Evolutionary conservation across 768 basidiomycete genomes (phyloP), one percentile per base, ranked within the genome.

Genomic region (Leccinum uliginosum): DNA sequence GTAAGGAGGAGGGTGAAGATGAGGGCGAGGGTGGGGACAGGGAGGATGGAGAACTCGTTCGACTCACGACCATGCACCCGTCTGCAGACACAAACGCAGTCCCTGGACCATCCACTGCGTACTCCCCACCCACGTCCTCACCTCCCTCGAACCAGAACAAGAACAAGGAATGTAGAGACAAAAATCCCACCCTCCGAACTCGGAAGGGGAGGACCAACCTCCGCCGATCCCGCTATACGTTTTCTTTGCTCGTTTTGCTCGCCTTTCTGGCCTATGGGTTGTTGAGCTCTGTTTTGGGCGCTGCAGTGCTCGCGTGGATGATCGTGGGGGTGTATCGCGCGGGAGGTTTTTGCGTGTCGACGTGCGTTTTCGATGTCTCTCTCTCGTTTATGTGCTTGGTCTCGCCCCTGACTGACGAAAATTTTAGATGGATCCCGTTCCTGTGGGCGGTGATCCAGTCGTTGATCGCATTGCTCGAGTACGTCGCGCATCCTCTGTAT

Each of bases 381-480:
- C n/a, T 15, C 11, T n/a, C 19, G 58, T 51, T n/a, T 34, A 15
- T 55, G n/a, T 30, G 17, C 21, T 45, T 21, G 43, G 19, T 12
- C n/a, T 44, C 6, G 43, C 12, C 19, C 1, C 14, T 45, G 45
- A 24, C 45, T 15, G 14, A 23, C 17, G 46, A 27, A 4, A 5
- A 6, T 6, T 1, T 17, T 21, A 59, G 53, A 26, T 78, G 78
- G 78, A 63, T 79, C 23, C 77, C 78, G 11, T 77, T 78, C 50
- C 53, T 78, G 15, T 73, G 75, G 59, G 78, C 73, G 3, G 65
- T 75, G 51, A 70, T 79, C 45, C 75, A 76, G 54, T 69, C 71
- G n/a, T 64, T 76, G 6, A 61, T 79, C 15, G 71, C 72, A 14
- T 62, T 78, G 53, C 70, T 79, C 27, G 76, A 72, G 77, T 78